Conservation (phyloP, 2,329 filamentous ascomycete species). For the Aspergillus intermedius region DNA sequence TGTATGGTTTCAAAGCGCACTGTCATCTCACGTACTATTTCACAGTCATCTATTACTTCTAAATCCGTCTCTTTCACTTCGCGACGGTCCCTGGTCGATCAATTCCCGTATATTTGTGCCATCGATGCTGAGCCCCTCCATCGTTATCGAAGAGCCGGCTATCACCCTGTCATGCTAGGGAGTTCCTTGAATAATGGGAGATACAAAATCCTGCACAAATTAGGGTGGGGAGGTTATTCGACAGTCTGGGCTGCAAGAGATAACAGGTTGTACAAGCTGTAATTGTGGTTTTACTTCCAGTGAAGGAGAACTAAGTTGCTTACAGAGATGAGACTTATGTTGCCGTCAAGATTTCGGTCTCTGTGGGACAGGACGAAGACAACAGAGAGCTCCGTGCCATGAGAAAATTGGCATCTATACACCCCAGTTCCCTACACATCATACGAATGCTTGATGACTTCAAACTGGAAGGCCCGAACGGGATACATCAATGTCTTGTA, state of each 20-base stretch:
- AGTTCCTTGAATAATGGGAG: conserved; percentile 22
- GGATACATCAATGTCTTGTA: conserved; percentile 41
- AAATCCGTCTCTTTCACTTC: background rate
- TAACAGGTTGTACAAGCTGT: conserved; percentile 11
- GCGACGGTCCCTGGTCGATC: background rate
- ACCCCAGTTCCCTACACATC: conserved; percentile 20
- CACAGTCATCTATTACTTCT: no score
- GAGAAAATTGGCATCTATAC: conserved; percentile 8
- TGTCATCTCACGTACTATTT: no score
- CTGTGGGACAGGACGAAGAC: conserved; percentile 7
- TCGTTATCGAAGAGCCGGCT: conserved; percentile 23
- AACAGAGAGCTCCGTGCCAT: conserved; percentile 10
- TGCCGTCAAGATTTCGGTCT: conserved; percentile 18
- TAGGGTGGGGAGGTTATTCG: conserved; percentile 31
- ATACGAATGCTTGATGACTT: conserved; percentile 35
- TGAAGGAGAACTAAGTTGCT: conserved; percentile 3
- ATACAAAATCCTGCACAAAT: conserved; percentile 33
- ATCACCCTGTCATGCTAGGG: conserved; percentile 29
- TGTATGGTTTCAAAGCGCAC: no score
- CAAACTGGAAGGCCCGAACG: conserved; percentile 38
- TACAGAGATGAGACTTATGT: conserved; percentile 15
- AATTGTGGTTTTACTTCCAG: conserved; percentile 3
- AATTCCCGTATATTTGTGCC: conserved; percentile 2
- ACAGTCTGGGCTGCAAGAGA: conserved; percentile 33
- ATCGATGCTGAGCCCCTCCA: conserved; percentile 17